Evolutionary conservation across 768 basidiomycete genomes (phyloP).

Genomic region (Tylopilus rubrobrunneus): DNA sequence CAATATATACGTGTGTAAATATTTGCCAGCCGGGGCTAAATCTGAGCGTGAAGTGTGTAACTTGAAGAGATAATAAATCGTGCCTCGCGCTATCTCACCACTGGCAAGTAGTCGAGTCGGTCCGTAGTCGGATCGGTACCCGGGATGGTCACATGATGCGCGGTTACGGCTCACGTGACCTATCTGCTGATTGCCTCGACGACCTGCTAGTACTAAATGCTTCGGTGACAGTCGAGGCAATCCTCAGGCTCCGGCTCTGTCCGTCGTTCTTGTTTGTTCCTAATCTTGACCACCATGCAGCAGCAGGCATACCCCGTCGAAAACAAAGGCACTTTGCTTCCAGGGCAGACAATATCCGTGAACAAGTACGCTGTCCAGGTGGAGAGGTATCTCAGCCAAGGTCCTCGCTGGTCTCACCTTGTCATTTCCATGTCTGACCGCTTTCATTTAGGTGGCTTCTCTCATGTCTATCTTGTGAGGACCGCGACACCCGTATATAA

Average conservation of each 20-base stretch:
- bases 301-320: slow-evolving; percentile 40
- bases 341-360: slow-evolving; percentile 86
- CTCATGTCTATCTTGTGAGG: slow-evolving; percentile 94
- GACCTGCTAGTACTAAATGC: background rate
- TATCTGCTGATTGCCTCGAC: background rate
- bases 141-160: slow-evolving; percentile 5
- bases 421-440: slow-evolving; percentile 7
- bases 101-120: no score
- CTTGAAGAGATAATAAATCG: no score
- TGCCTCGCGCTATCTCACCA: no score
- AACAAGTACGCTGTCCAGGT: slow-evolving; percentile 89
- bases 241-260: background rate
- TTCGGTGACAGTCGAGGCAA: slow-evolving; percentile 2
- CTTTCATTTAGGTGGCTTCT: slow-evolving; percentile 77
- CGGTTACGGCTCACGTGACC: slow-evolving; percentile 14
- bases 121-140: background rate
- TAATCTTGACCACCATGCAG: slow-evolving; percentile 26
- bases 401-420: slow-evolving; percentile 35
- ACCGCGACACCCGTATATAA: slow-evolving; percentile 84
- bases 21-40: background rate
- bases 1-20: background rate
- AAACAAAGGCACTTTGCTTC: slow-evolving; percentile 66
- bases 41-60: background rate
- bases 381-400: slow-evolving; percentile 94
- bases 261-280: slow-evolving; percentile 1